A percentile compares a stretch with the other conserved stretches of the same genome.
phyloP scores from a whole-genome alignment of 78 protist genomes.

The Dictyostelium intermedium region DNA sequence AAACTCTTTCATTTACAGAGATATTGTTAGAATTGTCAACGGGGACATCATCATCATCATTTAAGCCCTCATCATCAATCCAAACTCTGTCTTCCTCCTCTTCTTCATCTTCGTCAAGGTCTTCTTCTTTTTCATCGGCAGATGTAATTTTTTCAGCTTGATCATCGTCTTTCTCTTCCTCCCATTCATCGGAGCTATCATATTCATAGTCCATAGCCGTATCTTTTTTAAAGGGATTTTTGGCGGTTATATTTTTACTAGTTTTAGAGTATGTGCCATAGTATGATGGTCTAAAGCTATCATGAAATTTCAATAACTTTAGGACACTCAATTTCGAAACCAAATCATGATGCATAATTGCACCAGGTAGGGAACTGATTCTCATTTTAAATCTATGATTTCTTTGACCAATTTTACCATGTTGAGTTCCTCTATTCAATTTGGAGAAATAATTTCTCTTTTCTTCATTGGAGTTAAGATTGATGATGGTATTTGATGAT shows the following conservation, averaged over 20 bases:
- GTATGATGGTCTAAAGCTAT: conserved; percentile 38
- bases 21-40: neutral
- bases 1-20: neutral
- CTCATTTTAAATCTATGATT: neutral
- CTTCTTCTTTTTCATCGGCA: conserved; percentile 35
- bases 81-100: conserved; percentile 46
- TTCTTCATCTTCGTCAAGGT: conserved; percentile 9
- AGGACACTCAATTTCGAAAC: neutral
- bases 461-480: neutral
- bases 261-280: conserved; percentile 38
- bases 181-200: conserved; percentile 73
- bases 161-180: conserved; percentile 42
- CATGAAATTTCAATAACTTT: conserved; percentile 57
- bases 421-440: neutral
- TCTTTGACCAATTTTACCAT: neutral
- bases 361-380: conserved; percentile 32
- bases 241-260: conserved; percentile 5
- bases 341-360: conserved; percentile 38
- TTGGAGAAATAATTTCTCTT: neutral
- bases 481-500: neutral
- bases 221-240: conserved; percentile 43
- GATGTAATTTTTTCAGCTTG: neutral
- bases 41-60: neutral
- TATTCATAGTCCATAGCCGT: conserved; percentile 19
- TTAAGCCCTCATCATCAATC: conserved; percentile 5